A percentile compares a stretch with the other conserved stretches of the same genome.
Evolutionary conservation across 2,329 filamentous ascomycete species (phyloP).

Genomic region (Westerdykella ornata): DNA sequence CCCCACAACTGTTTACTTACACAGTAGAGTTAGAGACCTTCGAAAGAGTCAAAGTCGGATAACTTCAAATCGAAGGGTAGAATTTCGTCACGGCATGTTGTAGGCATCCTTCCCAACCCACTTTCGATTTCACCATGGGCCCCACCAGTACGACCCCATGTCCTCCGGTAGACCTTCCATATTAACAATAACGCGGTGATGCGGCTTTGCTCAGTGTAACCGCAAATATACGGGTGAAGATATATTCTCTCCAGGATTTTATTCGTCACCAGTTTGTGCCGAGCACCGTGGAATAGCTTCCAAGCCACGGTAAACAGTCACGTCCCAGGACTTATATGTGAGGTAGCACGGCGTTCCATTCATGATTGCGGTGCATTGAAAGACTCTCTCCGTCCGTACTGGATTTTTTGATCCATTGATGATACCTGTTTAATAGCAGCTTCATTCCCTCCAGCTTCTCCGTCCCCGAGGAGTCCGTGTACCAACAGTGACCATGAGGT

Average conservation of each 20-base stretch:
- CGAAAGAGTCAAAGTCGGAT: too few relatives aligned
- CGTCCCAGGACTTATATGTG: neutral
- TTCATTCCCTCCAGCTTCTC: neutral
- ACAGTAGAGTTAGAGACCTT: too few relatives aligned
- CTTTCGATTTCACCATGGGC: constrained; percentile 2
- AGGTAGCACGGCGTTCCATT: neutral
- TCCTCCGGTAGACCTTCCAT: constrained; percentile 1
- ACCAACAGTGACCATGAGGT: constrained; percentile 14
- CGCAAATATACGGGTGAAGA: neutral
- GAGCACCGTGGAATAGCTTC: neutral
- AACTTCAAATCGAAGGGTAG: too few relatives aligned
- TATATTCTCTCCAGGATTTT: neutral
- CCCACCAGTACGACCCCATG: constrained; percentile 11
- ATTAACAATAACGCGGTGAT: constrained; percentile 8
- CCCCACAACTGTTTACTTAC: neutral
- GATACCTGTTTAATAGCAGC: neutral
- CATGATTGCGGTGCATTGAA: neutral
- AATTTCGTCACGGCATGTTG: neutral
- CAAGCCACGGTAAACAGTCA: neutral
- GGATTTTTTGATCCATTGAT: neutral
- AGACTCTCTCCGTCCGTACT: neutral
- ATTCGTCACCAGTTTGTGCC: neutral
- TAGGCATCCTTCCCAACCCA: neutral
- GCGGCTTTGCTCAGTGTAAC: constrained; percentile 1
- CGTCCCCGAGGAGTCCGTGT: neutral